These are phyloP conservation scores for Sedum album DNA, from an alignment of 164 flowering plant species.

Conservation along the genomic window DNA sequence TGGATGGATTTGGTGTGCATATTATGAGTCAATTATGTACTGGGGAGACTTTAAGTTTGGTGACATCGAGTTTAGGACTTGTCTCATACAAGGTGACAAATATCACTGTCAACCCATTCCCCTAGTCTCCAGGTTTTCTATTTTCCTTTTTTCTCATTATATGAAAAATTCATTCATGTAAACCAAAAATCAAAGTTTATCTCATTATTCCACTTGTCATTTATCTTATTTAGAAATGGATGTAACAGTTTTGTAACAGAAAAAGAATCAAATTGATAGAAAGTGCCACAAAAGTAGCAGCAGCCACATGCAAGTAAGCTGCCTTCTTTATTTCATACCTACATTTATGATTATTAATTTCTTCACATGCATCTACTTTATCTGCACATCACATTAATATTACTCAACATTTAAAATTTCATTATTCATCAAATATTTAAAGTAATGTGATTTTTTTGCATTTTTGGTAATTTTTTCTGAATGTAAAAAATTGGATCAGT, in stretches of 20 bases:
- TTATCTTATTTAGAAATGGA: neutral
- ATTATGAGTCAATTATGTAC: neutral
- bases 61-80: constrained; percentile 9
- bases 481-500: no score
- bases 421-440: no score
- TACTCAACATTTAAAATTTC: no score
- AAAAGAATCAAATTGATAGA: neutral
- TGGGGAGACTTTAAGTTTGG: neutral
- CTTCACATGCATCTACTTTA: neutral
- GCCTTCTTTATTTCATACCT: neutral
- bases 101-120: constrained; percentile 23
- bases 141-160: neutral
- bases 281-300: neutral
- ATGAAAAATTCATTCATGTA: neutral
- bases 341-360: neutral
- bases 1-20: neutral
- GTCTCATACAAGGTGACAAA: constrained; percentile 28
- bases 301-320: neutral
- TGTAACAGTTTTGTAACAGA: neutral
- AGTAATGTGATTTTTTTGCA: no score
- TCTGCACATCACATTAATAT: neutral
- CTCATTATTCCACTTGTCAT: neutral
- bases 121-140: constrained; percentile 2
- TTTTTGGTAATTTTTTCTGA: no score
- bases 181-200: neutral